Base-by-base conservation (phyloP, 2,329 filamentous ascomycete genomes). In the Hypoxylon sp. region DNA sequence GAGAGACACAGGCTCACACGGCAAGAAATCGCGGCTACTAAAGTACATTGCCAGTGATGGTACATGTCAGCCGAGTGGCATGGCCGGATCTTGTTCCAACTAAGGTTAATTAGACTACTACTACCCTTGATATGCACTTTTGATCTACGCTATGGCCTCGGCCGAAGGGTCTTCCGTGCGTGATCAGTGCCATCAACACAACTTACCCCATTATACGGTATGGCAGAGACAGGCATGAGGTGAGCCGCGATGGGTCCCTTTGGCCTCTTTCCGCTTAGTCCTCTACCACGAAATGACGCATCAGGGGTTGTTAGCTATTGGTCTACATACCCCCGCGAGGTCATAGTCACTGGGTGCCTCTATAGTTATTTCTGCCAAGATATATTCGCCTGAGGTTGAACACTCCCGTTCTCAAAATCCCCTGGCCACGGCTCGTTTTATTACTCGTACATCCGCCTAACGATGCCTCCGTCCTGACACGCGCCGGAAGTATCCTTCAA, bases 401-500 rank as follows among this genome's bases (percentile, higher is more conserved):
- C 61, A 61, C 69, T 59, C 56, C 65, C 65, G 37, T 67, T 61
- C 62, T 52, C 47, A 57, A 66, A 62, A 65, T 58, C 43, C 65
- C 70, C 63, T 72, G 67, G 55, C 58, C 65, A 69, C 67, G 69
- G 64, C 52, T 61, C 63, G 73, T 75, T 73, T 75, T 72, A 74
- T 65, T 69, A 69, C 55, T 54, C 61, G 37, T 39, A 61, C 59
- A 68, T 68, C 63, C 68, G 65, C 66, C 61, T 63, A 62, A 60
- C 48, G 56, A 62, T 65, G 45, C 72, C 74, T 74, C 73, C 75
- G 71, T 76, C 75, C 77, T 81, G 79, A 80, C 71, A 80, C 78
- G 75, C 75, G 70, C 76, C 79, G 80, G 80, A 80, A 77, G 74
- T 67, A 65, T 75, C 73, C 74, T 77, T 73, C 69, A 60, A 75